Evolutionary conservation across 2,329 filamentous ascomycete species (phyloP), one percentile per base, ranked within the genome.

Genomic region (Aplosporella prunicola): DNA sequence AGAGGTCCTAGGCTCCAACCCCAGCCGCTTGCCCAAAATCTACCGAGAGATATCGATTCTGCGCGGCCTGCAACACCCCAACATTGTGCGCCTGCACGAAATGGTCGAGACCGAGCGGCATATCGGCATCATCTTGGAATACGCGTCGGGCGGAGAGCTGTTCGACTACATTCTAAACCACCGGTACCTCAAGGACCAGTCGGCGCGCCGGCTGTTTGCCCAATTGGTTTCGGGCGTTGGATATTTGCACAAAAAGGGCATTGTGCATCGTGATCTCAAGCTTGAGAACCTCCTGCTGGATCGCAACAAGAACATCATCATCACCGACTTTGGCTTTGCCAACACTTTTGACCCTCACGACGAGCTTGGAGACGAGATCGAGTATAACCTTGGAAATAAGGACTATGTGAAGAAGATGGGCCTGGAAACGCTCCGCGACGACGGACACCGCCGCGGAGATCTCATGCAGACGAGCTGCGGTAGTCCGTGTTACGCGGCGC

Each of bases 391-490:
- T 15, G 74, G 76, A 17, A 89, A 94, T 55, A 82, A 85, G 47
- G 88, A 95, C 13, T 91, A 80, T 54, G 82, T 96, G 44, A 89
- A 89, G 65, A 73, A 80, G 35, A 72, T 82, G 65, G 83, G 85
- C n/a, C 68, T 96, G 32, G 89, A 96, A 59, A 81, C 78, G 51
- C 62, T 83, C 25, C 79, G 84, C 51, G 59, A 75, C 9, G 82
- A 83, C 47, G 87, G 86, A 10, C 71, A 78, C 52, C 75, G 89
- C 43, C 78, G 87, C 51, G 91, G 91, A 24, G 91, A 98, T 64
- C 67, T 98, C 53, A 98, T 98, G 91, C 89, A 95, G 63, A 98
- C 91, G 9, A 96, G 91, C 59, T 98, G 91, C 59, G 91, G 91
- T 46, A 96, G 89, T 61, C 91, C 91, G 6, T 98, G 91, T 56